Base-by-base conservation (phyloP, 495 filamentous ascomycete genomes). In the Cudoniella acicularis region DNA sequence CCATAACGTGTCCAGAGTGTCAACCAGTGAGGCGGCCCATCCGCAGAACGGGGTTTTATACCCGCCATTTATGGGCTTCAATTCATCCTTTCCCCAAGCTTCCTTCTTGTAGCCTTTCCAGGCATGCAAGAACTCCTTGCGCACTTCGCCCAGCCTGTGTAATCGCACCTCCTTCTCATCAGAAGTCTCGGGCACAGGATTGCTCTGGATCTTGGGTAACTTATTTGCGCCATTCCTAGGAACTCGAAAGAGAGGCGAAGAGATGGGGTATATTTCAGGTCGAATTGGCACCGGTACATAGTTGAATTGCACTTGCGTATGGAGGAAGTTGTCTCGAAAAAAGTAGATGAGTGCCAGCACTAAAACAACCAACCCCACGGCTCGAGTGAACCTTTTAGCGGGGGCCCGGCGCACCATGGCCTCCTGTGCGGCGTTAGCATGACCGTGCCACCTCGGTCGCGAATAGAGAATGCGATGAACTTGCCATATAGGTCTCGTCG, bases 1-100 rank as follows among this genome's bases (percentile, higher is more conserved):
- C 91, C 91, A 97, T 11, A 98, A 74, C 0, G 92, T 95, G 71
- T 98, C 94, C 60, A 63, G 61, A 10, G 86, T 73, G 74, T 98
- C 94, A 2, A 98, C 91, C 61, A 98, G 68, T 0, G 93, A 96
- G 1, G 93, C 94, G 16, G 88, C 93, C 94, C 94, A 98, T 20
- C 90, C 91, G 66, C 87, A 91, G 66, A 98, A 98, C 0, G 92
- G 88, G 62, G 96, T 78, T 1, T 79, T 77, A 36, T 71, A 80
- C 30, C 71, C 72, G n/a, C 82, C 83, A 43, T 77, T 79, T 2
- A 91, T 70, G 1, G 93, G 93, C 42, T 72, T 79, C 36, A 96
- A 71, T 70, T 98, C 93, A 67, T 98, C 93, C 57, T 88, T 83
- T 49, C 83, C 75, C 87, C 88, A 96, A n/a, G 93, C 93, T 70